phyloP scores from a whole-genome alignment of 176 grass and related monocot species.

The Oryza glumipatula region DNA sequence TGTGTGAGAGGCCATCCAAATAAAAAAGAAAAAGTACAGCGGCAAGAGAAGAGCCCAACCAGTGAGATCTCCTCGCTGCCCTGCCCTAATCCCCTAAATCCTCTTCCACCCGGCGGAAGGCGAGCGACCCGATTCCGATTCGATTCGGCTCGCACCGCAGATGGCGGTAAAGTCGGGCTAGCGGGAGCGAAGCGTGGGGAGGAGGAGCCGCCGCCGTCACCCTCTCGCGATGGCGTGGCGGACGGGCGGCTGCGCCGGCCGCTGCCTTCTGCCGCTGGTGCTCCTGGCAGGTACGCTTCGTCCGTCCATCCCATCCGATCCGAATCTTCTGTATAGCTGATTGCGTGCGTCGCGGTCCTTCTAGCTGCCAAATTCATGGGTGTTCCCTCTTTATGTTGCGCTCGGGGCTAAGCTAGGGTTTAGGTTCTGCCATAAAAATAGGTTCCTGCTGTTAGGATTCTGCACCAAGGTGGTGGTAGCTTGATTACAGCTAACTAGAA shows the following conservation, averaged over 20 bases:
- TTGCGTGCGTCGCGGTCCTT: not conserved
- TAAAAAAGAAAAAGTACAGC: not conserved
- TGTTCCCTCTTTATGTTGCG: not conserved
- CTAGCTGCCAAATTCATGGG: not conserved
- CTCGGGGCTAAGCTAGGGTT: not conserved
- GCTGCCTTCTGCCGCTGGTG: constrained; percentile 59
- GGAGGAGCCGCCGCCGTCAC: not conserved
- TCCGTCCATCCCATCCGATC: not conserved
- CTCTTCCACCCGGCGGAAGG: not conserved
- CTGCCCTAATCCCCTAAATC: constrained; percentile 19
- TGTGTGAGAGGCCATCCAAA: not conserved
- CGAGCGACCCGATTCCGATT: constrained; percentile 4
- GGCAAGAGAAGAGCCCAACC: not conserved
- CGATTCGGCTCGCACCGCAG: not conserved
- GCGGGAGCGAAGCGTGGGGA: constrained; percentile 25
- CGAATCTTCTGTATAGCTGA: not conserved
- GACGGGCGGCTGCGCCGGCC: constrained; percentile 44
- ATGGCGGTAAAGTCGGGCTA: constrained; percentile 32
- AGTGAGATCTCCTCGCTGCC: constrained; percentile 33
- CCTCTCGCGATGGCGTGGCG: constrained; percentile 54
- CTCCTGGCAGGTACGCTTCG: constrained; percentile 56
- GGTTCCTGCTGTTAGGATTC: not conserved
- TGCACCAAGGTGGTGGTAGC: not conserved
- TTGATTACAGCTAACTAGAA: not conserved
- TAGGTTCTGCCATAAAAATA: not conserved